Base-by-base conservation (phyloP, 2,329 filamentous ascomycete genomes). In the Verticillium klebahnii region DNA sequence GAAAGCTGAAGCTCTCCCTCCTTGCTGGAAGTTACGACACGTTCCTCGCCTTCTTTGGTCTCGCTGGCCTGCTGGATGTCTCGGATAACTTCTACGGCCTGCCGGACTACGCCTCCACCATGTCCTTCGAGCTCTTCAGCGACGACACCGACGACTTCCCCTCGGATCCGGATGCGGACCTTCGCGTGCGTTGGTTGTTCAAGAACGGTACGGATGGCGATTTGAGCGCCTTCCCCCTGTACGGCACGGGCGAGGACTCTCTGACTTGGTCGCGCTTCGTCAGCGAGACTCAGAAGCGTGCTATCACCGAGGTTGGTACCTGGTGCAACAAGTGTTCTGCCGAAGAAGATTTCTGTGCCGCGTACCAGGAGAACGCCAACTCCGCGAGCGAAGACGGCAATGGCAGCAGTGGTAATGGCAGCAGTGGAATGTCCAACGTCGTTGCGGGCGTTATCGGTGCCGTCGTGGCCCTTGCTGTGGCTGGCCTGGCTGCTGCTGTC, bases 1-100 rank as follows among this genome's bases (percentile, higher is more conserved):
- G 69, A 36, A 68, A 70, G 62, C 68, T 72, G 56, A 75, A 75
- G 65, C 73, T 75, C 62, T 71, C 71, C 14, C 68, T 75, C 2
- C 67, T 74, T 1, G 68, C 72, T 0, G 72, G 73, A 17, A 73
- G 71, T 62, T 75, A 75, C 63, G 71, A 74, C 55, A 74, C 73
- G 3, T 73, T 75, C 65, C 67, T 75, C n/a, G 68, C 72, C 29
- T 75, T 75, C 63, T 74, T 74, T 50, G 72, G 72, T 17, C 60
- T 74, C 14, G 62, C 68, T 0, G 68, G 67, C 31, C 68, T 75
- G 37, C 61, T 69, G 2, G 60, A 68, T 1, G 63, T 70, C 3
- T 72, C 70, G 9, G 60, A 63, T 2, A 61, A 73, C 62, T 75
- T 75, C 59, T 64, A 67, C 56, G 73, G 73, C 15, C 67, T 75